A percentile compares a stretch with the other conserved stretches of the same genome.
Evolutionary conservation across 192 early-diverging fungal species (phyloP).

Genomic region (Backusella tuberculispora): DNA sequence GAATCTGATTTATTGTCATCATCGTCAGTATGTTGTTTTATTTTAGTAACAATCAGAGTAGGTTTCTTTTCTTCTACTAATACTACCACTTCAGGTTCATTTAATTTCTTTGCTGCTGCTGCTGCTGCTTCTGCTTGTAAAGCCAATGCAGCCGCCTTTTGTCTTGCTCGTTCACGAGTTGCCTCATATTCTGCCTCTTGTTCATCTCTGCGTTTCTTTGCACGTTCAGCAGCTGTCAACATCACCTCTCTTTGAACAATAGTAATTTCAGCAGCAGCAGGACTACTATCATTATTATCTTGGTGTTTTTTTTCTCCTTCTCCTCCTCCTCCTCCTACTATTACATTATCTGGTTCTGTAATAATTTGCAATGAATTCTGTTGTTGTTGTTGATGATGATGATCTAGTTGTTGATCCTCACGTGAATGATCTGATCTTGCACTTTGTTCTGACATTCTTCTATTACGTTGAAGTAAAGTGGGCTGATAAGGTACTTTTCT

Average conservation of each 20-base stretch:
- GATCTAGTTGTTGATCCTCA: slow-evolving; percentile 7
- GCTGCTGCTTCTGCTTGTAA: background rate
- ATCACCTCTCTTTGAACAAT: slow-evolving; percentile 40
- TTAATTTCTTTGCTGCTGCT: background rate
- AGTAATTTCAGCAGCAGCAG: slow-evolving; percentile 33
- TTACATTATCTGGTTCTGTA: background rate
- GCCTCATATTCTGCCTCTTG: slow-evolving; percentile 43
- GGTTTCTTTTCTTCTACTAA: background rate
- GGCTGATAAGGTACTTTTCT: slow-evolving; percentile 28
- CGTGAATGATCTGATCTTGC: slow-evolving; percentile 26
- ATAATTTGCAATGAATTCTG: background rate
- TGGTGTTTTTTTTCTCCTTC: too few relatives aligned
- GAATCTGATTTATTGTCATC: background rate
- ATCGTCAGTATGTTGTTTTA: background rate
- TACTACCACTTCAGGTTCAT: too few relatives aligned
- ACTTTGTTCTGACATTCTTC: slow-evolving; percentile 29
- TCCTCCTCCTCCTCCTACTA: too few relatives aligned
- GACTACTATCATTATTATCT: too few relatives aligned
- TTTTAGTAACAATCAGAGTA: background rate
- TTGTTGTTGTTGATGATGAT: background rate
- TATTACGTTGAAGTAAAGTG: slow-evolving; percentile 32
- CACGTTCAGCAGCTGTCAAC: slow-evolving; percentile 45
- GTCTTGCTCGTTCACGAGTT: slow-evolving; percentile 35
- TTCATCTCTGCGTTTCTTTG: slow-evolving; percentile 44
- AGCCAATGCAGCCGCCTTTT: slow-evolving; percentile 43